Conservation (phyloP, 2,329 filamentous ascomycete species). For the Leptographium wingfieldii region DNA sequence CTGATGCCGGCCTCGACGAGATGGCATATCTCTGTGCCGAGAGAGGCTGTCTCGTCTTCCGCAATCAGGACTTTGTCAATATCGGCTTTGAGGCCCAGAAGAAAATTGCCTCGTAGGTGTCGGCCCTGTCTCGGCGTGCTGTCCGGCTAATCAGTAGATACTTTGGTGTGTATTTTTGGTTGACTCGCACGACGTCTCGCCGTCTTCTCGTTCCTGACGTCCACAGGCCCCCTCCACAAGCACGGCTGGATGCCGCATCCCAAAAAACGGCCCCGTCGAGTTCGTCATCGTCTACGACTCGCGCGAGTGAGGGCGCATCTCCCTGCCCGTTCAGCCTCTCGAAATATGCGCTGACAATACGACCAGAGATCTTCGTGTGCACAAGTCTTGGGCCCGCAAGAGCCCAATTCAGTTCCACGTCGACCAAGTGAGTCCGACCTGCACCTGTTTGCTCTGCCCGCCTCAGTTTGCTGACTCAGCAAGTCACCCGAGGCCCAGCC, state of each 20-base stretch:
- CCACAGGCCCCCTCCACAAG: slow-evolving; percentile 10
- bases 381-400: slow-evolving; percentile 15
- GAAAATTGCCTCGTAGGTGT: slow-evolving; percentile 12
- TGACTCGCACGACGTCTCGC: background rate
- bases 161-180: background rate
- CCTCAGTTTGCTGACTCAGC: background rate
- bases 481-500: slow-evolving; percentile 56
- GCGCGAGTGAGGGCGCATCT: slow-evolving; percentile 4
- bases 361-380: slow-evolving; percentile 10
- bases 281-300: slow-evolving; percentile 16
- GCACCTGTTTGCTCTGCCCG: background rate
- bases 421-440: slow-evolving; percentile 8
- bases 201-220: background rate
- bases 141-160: background rate
- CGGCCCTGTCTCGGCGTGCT: background rate
- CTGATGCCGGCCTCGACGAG: slow-evolving; percentile 12
- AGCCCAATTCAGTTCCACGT: slow-evolving; percentile 16
- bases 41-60: slow-evolving; percentile 12
- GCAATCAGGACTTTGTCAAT: slow-evolving; percentile 7
- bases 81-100: slow-evolving; percentile 14
- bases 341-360: background rate
- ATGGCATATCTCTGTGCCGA: slow-evolving; percentile 13
- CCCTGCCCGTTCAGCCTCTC: background rate
- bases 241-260: slow-evolving; percentile 16
- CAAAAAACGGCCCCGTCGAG: slow-evolving; percentile 12